Percentiles rank a stretch among this genome's conserved stretches.
These are phyloP conservation scores for Cordyceps cateniannulata DNA, from an alignment of 2,329 filamentous ascomycete species.

Conservation along the genomic window DNA sequence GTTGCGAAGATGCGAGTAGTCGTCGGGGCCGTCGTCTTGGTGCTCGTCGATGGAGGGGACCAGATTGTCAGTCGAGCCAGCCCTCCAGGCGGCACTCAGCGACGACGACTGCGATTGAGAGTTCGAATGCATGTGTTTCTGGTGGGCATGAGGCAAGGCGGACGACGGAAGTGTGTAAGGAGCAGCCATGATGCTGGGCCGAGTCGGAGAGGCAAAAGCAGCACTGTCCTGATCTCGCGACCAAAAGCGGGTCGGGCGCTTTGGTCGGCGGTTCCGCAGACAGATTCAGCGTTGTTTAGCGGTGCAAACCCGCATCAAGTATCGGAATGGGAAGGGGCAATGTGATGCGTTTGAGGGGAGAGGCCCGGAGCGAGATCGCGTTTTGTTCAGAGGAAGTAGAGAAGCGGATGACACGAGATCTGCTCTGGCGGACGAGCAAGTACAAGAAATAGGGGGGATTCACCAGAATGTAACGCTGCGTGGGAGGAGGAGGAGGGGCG, in stretches of 20 bases:
- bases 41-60: constrained; percentile 26
- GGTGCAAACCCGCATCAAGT: not conserved
- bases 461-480: not conserved
- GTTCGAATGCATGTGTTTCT: constrained; percentile 35
- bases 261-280: not conserved
- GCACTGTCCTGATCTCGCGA: constrained; percentile 6
- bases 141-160: constrained; percentile 41
- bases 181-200: constrained; percentile 36
- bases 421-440: not conserved
- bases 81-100: constrained; percentile 31
- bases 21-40: constrained; percentile 23
- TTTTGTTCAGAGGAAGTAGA: not conserved
- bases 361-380: not conserved
- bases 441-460: constrained; percentile 5
- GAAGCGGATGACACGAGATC: not conserved
- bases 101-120: constrained; percentile 28
- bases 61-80: constrained; percentile 27
- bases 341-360: not conserved
- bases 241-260: constrained; percentile 12
- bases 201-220: not conserved
- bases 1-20: constrained; percentile 13
- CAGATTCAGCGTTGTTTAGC: not conserved
- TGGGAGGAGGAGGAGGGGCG: not conserved
- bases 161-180: constrained; percentile 49
- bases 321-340: not conserved